Evolutionary conservation across 176 grass and related monocot genomes (phyloP).

Genomic region (Urochloa ruziziensis): DNA sequence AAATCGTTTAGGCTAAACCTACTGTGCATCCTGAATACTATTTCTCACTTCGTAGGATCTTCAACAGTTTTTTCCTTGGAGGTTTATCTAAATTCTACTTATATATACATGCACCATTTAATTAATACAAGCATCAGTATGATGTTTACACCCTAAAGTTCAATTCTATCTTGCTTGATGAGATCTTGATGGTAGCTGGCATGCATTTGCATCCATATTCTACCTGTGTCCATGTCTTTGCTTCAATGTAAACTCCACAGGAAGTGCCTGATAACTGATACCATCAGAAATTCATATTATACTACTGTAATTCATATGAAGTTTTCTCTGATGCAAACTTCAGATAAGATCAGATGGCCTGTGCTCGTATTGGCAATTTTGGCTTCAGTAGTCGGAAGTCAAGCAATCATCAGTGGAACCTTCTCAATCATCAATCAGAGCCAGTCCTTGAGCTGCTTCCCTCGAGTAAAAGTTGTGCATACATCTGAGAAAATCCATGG

Average conservation of each 20-base stretch:
- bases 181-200: neutral
- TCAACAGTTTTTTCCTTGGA: neutral
- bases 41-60: neutral
- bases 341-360: slow-evolving; percentile 88
- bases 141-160: neutral
- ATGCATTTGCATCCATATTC: neutral
- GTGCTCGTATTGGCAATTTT: slow-evolving; percentile 82
- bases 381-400: slow-evolving; percentile 95
- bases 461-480: slow-evolving; percentile 93
- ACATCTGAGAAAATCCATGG: slow-evolving; percentile 94
- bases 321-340: slow-evolving; percentile 8
- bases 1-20: neutral
- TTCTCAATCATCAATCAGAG: slow-evolving; percentile 99
- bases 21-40: neutral
- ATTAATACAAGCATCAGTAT: neutral
- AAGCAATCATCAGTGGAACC: slow-evolving; percentile 97
- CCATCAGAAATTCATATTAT: neutral
- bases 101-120: neutral
- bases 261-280: neutral
- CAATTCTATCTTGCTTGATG: neutral
- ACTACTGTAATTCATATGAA: neutral
- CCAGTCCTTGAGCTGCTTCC: slow-evolving; percentile 93
- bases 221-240: neutral
- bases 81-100: neutral
- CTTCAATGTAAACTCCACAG: neutral